A percentile compares a stretch with the other conserved stretches of the same genome.
Evolutionary conservation across 2,329 filamentous ascomycete genomes (phyloP).

Genomic region (Parafenestella ontariensis): DNA sequence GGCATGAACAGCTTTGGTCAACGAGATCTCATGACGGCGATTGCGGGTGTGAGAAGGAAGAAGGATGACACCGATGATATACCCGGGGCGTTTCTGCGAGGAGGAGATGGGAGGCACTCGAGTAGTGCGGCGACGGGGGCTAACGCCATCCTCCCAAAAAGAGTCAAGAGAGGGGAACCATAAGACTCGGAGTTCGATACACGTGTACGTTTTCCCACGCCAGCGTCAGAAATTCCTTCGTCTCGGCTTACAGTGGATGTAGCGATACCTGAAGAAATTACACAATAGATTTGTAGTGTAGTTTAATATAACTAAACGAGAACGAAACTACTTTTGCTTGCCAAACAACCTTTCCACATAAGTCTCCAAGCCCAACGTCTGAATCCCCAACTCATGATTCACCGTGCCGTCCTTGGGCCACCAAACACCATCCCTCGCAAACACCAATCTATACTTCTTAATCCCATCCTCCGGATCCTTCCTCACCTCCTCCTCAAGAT

Average conservation of each 20-base stretch:
- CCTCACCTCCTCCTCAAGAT: conserved; percentile 56
- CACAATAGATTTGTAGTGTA: neutral
- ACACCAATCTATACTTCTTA: conserved; percentile 68
- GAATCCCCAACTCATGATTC: conserved; percentile 60
- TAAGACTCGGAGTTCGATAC: neutral
- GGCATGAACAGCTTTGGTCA: conserved; percentile 4
- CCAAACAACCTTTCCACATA: conserved; percentile 40
- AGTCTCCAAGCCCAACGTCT: conserved; percentile 52
- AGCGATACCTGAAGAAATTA: conserved; percentile 9
- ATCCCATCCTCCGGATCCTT: conserved; percentile 58
- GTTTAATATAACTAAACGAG: neutral
- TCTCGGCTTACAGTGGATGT: conserved; percentile 14
- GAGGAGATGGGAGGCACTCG: conserved; percentile 6
- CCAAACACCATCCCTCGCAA: conserved; percentile 65
- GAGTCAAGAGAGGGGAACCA: conserved; percentile 9
- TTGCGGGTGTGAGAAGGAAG: conserved; percentile 12
- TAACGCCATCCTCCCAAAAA: conserved; percentile 21
- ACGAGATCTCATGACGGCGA: neutral
- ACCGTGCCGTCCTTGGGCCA: conserved; percentile 64
- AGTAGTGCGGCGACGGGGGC: conserved; percentile 28
- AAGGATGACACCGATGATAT: conserved; percentile 19
- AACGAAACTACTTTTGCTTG: conserved; percentile 5
- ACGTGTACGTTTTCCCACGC: neutral
- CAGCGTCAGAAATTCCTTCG: neutral
- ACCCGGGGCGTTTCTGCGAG: conserved; percentile 19